Evolutionary conservation across 176 grass and related monocot genomes (phyloP), one percentile per base, ranked within the genome.

Genomic region (Carex scoparia): DNA sequence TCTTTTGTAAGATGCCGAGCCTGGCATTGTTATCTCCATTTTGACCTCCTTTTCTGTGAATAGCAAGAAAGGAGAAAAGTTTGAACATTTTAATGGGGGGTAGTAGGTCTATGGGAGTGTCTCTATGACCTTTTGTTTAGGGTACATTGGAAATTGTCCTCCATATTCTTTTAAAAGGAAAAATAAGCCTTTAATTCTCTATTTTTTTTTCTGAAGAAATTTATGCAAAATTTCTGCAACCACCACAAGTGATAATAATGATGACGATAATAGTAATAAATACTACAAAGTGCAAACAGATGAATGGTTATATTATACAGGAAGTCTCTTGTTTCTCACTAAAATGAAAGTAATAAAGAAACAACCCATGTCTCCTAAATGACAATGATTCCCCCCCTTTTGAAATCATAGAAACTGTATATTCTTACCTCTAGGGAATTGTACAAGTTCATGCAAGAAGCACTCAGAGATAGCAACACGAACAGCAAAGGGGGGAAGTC

Each of bases 351-450:
- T 78, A 57, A 78, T 78, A 33, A 78, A 32, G 15, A 57, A 78
- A 78, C 51, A 56, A 57, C 51, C 74, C 74, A 44, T 3, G 15
- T 32, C 11, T 78, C 74, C 18, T 35, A 57, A 71, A 74, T 38
- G 44, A 51, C n/a, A 12, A 48, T 74, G 74, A 53, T 60, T 27
- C 74, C 61, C 31, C 31, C 31, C 9, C 28, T 65, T 31, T 60
- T 85, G 72, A 82, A 15, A 48, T 61, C 67, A 58, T 16, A 33
- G 79, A 87, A 87, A 88, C 15, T 81, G 65, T 89, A 31, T 31
- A 44, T 83, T 88, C 54, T 35, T 77, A 68, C 42, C 84, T 91
- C 61, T 84, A 98, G 95, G 89, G 95, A 98, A 70, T 87, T 98
- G 80, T 98, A 79, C 48, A 89, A 95, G 80, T 90, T 85, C 91